A percentile compares a stretch with the other conserved stretches of the same genome.
Conservation (phyloP, 2,329 filamentous ascomycete species). For the Cryphonectria naterciae region DNA sequence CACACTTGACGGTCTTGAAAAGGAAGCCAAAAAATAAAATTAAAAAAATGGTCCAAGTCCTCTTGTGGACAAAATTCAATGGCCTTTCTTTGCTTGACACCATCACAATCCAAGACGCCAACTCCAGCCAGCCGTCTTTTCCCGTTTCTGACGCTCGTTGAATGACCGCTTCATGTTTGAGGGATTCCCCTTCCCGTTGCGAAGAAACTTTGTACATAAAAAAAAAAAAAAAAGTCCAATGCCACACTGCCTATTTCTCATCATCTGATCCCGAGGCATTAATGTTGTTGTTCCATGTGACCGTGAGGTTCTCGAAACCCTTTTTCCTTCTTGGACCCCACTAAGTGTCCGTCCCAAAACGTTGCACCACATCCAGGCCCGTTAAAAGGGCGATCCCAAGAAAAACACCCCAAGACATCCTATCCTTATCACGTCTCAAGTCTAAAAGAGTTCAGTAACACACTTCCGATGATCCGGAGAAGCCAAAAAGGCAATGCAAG, state of each 20-base stretch:
- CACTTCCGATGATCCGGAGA: not conserved
- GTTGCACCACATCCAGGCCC: not conserved
- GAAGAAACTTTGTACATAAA: not conserved
- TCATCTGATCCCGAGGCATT: not conserved
- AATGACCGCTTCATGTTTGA: not conserved
- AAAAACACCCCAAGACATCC: not conserved
- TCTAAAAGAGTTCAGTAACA: not conserved
- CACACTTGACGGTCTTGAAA: not conserved
- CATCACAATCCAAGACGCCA: not conserved
- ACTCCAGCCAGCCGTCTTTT: not conserved
- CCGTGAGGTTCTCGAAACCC: conserved; percentile 1
- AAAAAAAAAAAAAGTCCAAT: not conserved
- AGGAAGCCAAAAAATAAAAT: no score
- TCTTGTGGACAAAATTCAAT: not conserved
- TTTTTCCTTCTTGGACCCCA: not conserved
- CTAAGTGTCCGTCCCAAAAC: not conserved
- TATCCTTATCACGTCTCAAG: not conserved
- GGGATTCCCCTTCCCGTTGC: not conserved
- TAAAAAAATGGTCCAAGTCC: not conserved
- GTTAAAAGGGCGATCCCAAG: not conserved
- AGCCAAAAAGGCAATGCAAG: not conserved
- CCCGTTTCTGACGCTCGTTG: not conserved
- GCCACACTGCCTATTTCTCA: not conserved
- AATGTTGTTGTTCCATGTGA: not conserved
- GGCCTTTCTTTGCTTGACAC: not conserved